phyloP scores from a whole-genome alignment of 305 asterid genomes.

The Andrographis paniculata region DNA sequence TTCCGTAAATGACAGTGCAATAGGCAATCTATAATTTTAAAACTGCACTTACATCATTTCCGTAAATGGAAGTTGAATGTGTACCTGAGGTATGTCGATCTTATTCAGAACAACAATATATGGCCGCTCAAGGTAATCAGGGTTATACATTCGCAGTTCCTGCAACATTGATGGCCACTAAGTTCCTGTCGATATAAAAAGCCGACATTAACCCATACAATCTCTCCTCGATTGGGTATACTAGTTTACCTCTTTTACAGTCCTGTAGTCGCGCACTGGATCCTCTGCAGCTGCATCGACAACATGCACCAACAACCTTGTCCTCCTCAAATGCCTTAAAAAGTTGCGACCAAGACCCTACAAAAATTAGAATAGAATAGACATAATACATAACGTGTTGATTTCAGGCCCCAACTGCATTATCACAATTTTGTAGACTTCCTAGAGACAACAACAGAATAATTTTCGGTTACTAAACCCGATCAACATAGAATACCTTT shows the following conservation, averaged over 20 bases:
- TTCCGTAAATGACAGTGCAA: slow-evolving; percentile 14
- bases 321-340: slow-evolving; percentile 95
- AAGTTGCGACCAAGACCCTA: slow-evolving; percentile 97
- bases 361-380: background rate
- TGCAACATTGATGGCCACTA: slow-evolving; percentile 26
- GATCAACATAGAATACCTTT: slow-evolving; percentile 44
- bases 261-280: slow-evolving; percentile 85
- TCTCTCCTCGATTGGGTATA: slow-evolving; percentile 12
- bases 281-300: slow-evolving; percentile 75
- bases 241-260: slow-evolving; percentile 71
- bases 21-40: background rate
- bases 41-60: no score
- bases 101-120: slow-evolving; percentile 80
- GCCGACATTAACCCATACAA: no score
- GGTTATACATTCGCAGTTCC: slow-evolving; percentile 97
- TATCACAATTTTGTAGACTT: no score
- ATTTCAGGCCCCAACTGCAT: slow-evolving; percentile 4
- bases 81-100: slow-evolving; percentile 80
- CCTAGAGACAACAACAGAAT: slow-evolving; percentile 1
- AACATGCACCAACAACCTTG: slow-evolving; percentile 84
- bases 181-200: no score
- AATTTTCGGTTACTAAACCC: background rate
- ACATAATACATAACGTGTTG: slow-evolving; percentile 4
- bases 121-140: slow-evolving; percentile 86
- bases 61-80: slow-evolving; percentile 5